phyloP scores from a whole-genome alignment of 805 yeast species.

The Komagataella phaffii region DNA sequence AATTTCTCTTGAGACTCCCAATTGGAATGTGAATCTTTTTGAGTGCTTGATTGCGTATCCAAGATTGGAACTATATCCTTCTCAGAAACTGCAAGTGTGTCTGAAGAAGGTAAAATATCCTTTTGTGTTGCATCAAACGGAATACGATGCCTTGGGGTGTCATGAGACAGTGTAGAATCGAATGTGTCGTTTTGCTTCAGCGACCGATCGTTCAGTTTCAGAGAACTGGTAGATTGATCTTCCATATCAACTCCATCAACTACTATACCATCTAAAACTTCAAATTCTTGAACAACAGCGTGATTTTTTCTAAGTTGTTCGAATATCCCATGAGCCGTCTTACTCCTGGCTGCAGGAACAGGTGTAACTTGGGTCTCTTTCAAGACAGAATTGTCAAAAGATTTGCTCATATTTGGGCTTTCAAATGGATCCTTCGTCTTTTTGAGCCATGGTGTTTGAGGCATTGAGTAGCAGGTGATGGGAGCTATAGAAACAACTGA shows the following conservation, averaged over 20 bases:
- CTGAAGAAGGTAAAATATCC: background rate
- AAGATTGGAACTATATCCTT: background rate
- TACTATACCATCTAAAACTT: constrained; percentile 1
- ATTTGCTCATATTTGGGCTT: constrained; percentile 12
- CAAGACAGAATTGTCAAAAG: background rate
- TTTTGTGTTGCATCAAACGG: background rate
- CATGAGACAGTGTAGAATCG: background rate
- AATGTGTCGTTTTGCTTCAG: background rate
- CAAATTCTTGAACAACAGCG: constrained; percentile 6
- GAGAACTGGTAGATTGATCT: background rate
- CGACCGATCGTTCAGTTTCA: background rate
- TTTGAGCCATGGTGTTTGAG: constrained; percentile 14
- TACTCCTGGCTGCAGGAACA: background rate
- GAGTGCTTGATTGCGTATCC: background rate
- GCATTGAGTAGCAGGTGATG: background rate
- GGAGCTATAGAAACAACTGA: background rate
- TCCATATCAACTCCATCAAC: background rate
- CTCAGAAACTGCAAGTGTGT: background rate
- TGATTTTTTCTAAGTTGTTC: constrained; percentile 10
- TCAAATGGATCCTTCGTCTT: constrained; percentile 24
- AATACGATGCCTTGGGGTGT: background rate
- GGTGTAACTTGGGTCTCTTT: background rate
- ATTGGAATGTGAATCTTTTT: background rate
- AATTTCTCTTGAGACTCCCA: background rate
- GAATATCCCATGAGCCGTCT: constrained; percentile 11